Percentiles rank a stretch among this genome's conserved stretches.
Conservation (phyloP, 2,329 filamentous ascomycete genomes). For the Neofusicoccum sp. region DNA sequence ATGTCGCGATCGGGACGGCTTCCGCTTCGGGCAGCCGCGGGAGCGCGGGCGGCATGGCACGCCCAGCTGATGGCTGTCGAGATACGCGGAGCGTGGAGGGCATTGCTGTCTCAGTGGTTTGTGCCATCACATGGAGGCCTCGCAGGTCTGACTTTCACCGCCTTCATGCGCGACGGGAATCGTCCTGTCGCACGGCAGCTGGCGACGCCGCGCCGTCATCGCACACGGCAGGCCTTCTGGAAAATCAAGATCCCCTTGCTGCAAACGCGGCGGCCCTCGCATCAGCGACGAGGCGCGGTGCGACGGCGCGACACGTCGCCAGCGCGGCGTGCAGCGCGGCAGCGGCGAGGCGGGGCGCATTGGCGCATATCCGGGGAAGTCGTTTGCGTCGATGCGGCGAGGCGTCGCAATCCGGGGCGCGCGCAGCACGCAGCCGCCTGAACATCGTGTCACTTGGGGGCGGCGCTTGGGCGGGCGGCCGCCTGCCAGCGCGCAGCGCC, state of each 20-base stretch:
- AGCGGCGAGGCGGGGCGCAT: constrained; percentile 8
- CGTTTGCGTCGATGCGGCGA: constrained; percentile 14
- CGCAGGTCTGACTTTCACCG: constrained; percentile 18
- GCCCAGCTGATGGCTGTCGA: constrained; percentile 11
- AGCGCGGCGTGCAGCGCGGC: background rate
- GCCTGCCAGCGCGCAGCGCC: background rate
- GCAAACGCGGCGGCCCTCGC: background rate
- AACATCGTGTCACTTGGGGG: constrained; percentile 2
- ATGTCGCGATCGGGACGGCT: background rate
- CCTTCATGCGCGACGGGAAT: constrained; percentile 20
- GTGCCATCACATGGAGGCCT: constrained; percentile 18
- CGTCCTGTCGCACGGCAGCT: constrained; percentile 15
- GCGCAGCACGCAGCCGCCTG: constrained; percentile 7
- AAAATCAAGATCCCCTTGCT: constrained; percentile 13
- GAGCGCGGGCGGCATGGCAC: background rate
- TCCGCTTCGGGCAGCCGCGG: background rate
- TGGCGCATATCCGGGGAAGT: constrained; percentile 17
- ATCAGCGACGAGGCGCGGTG: background rate
- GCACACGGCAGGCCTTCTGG: background rate
- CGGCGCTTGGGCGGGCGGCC: constrained; percentile 4
- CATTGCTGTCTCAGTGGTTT: constrained; percentile 17
- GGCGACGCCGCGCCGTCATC: constrained; percentile 7
- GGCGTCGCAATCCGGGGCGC: constrained; percentile 15
- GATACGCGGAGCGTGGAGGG: constrained; percentile 12
- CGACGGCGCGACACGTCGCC: constrained; percentile 9